Conservation (phyloP, 2,329 filamentous ascomycete species). For the Passalora sequoiae region DNA sequence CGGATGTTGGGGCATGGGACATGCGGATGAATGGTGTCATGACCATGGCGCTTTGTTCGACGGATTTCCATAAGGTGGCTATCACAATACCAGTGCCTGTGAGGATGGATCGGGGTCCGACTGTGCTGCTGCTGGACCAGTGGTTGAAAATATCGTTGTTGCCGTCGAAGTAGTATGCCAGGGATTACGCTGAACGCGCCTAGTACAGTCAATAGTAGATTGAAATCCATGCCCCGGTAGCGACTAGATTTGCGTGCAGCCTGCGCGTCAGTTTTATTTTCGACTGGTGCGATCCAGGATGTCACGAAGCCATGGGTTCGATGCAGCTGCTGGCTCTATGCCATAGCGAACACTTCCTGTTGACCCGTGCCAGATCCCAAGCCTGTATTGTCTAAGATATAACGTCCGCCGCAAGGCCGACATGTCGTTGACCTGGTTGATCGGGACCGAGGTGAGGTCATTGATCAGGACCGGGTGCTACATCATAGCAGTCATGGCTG, state of each 20-base stretch:
- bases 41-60: slow-evolving; percentile 17
- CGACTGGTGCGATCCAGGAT: no score
- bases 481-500: slow-evolving; percentile 15
- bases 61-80: slow-evolving; percentile 13
- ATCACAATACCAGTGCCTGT: slow-evolving; percentile 17
- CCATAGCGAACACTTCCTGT: no score
- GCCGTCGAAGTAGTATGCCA: slow-evolving; percentile 18
- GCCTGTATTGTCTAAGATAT: background rate
- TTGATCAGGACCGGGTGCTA: slow-evolving; percentile 14
- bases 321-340: no score
- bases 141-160: slow-evolving; percentile 18
- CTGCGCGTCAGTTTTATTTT: no score
- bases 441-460: slow-evolving; percentile 14
- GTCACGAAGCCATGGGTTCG: no score
- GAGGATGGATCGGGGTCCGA: slow-evolving; percentile 22
- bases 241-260: slow-evolving; percentile 8
- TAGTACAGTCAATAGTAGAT: slow-evolving; percentile 10
- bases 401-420: no score
- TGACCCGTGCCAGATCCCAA: no score
- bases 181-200: slow-evolving; percentile 17
- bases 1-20: slow-evolving; percentile 3
- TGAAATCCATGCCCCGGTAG: slow-evolving; percentile 12
- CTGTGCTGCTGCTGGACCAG: slow-evolving; percentile 22
- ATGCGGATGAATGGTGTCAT: slow-evolving; percentile 16
- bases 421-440: no score